Evolutionary conservation across 2,329 filamentous ascomycete genomes (phyloP).

Genomic region (Paecilomyces dactylethromorphus): DNA sequence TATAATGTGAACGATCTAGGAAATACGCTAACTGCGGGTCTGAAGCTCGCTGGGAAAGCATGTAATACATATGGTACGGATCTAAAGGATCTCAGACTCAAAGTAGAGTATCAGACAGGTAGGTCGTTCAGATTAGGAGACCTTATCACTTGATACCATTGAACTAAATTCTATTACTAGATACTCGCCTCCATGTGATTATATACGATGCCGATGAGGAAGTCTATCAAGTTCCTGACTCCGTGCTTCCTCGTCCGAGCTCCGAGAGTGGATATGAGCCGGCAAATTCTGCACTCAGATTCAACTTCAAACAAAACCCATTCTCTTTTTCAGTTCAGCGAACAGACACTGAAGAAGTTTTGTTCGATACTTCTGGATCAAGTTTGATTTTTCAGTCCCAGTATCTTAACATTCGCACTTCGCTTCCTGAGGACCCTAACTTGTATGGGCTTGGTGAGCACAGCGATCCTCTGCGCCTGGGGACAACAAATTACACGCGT

Average conservation of each 20-base stretch:
- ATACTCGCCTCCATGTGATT: constrained; percentile 64
- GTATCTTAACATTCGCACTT: constrained; percentile 66
- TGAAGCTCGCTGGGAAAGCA: constrained; percentile 61
- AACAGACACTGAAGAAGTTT: constrained; percentile 21
- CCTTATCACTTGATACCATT: background rate
- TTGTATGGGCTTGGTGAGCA: constrained; percentile 77
- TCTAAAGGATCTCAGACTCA: constrained; percentile 48
- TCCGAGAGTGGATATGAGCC: constrained; percentile 40
- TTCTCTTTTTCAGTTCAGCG: constrained; percentile 60
- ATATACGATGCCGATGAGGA: constrained; percentile 64
- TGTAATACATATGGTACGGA: constrained; percentile 58
- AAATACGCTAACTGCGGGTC: constrained; percentile 58
- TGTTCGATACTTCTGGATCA: constrained; percentile 65
- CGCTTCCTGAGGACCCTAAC: constrained; percentile 60
- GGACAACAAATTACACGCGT: constrained; percentile 62
- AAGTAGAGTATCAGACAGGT: constrained; percentile 58
- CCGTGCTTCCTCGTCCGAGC: constrained; percentile 57
- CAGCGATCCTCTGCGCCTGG: constrained; percentile 62
- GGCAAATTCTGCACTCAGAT: constrained; percentile 29
- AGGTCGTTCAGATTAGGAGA: constrained; percentile 8
- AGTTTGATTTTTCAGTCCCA: constrained; percentile 70
- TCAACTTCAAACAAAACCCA: constrained; percentile 49
- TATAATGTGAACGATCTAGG: constrained; percentile 25
- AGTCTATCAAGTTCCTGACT: constrained; percentile 68
- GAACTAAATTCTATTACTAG: constrained; percentile 28